Percentiles rank a stretch among this genome's conserved stretches.
Evolutionary conservation across 1,139 yeast genomes (phyloP).

Genomic region (Zygosaccharomyces sapae): DNA sequence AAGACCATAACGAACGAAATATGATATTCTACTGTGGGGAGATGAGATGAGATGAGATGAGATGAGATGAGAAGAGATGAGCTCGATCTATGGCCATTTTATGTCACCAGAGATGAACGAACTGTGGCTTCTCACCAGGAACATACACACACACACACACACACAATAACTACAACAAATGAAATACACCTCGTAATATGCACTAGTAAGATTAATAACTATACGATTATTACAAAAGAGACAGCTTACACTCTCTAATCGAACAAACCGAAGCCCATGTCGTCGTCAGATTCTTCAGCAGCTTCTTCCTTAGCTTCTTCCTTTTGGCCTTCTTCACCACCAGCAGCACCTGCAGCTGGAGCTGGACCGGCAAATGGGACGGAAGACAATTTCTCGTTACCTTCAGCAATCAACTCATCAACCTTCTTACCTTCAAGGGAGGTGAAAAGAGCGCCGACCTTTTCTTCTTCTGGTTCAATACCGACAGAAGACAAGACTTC

Average conservation of each 20-base stretch:
- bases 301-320: slow-evolving; percentile 59
- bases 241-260: slow-evolving; percentile 46
- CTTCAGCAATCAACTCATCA: slow-evolving; percentile 72
- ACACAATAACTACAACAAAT: not conserved
- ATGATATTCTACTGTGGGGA: not conserved
- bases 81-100: slow-evolving; percentile 1
- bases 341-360: slow-evolving; percentile 54
- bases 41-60: not conserved
- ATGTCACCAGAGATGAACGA: not conserved
- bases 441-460: slow-evolving; percentile 59
- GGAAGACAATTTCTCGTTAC: slow-evolving; percentile 76
- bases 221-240: not conserved
- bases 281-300: slow-evolving; percentile 52
- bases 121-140: slow-evolving; percentile 6
- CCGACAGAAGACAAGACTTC: slow-evolving; percentile 72
- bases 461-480: slow-evolving; percentile 72
- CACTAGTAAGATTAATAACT: not conserved
- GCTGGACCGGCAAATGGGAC: slow-evolving; percentile 85
- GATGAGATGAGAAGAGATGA: not conserved
- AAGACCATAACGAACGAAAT: slow-evolving; percentile 27
- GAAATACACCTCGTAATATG: not conserved
- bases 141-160: no score
- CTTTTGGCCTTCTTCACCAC: slow-evolving; percentile 53
- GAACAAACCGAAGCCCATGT: slow-evolving; percentile 89
- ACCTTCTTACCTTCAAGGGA: slow-evolving; percentile 76